phyloP scores from a whole-genome alignment of 1,284 basidiomycete genomes.

The Microbotryum lychnidis-dioicae region DNA sequence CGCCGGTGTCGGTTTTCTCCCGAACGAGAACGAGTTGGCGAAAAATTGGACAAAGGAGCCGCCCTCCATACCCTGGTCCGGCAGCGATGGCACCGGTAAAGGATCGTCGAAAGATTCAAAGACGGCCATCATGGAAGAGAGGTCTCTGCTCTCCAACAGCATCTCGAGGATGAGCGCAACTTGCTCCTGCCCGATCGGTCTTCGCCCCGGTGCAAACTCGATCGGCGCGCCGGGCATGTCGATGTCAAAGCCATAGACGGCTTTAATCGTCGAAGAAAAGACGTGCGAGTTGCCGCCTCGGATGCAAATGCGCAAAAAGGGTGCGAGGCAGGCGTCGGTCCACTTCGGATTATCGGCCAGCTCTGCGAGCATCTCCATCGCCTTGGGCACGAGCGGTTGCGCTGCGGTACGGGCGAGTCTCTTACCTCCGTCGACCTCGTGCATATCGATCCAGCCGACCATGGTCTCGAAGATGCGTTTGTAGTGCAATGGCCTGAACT shows the following conservation, averaged over 20 bases:
- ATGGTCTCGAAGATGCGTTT: slow-evolving; percentile 14
- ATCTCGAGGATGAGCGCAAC: slow-evolving; percentile 19
- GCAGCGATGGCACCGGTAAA: background rate
- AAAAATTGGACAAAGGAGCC: background rate
- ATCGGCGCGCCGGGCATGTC: slow-evolving; percentile 18
- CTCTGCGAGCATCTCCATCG: slow-evolving; percentile 12
- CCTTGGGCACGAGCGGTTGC: slow-evolving; percentile 16
- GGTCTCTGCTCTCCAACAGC: slow-evolving; percentile 15
- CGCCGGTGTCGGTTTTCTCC: too few species aligned
- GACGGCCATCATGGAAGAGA: slow-evolving; percentile 20
- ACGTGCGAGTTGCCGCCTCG: slow-evolving; percentile 15
- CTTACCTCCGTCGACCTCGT: slow-evolving; percentile 10
- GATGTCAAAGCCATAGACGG: slow-evolving; percentile 26
- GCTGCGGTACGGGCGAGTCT: slow-evolving; percentile 15
- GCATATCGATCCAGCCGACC: slow-evolving; percentile 24
- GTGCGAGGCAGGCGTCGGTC: slow-evolving; percentile 10
- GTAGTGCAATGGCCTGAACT: background rate
- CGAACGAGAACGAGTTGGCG: background rate
- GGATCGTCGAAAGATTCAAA: slow-evolving; percentile 27
- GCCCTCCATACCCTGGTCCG: background rate
- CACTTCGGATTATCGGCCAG: background rate
- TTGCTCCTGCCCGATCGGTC: slow-evolving; percentile 16
- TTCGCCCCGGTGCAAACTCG: background rate
- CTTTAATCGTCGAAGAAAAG: slow-evolving; percentile 14
- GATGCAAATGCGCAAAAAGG: slow-evolving; percentile 15